Evolutionary conservation across 371 early-diverging fungal species (phyloP).

Genomic region (Syncephalis plumigaleata): DNA sequence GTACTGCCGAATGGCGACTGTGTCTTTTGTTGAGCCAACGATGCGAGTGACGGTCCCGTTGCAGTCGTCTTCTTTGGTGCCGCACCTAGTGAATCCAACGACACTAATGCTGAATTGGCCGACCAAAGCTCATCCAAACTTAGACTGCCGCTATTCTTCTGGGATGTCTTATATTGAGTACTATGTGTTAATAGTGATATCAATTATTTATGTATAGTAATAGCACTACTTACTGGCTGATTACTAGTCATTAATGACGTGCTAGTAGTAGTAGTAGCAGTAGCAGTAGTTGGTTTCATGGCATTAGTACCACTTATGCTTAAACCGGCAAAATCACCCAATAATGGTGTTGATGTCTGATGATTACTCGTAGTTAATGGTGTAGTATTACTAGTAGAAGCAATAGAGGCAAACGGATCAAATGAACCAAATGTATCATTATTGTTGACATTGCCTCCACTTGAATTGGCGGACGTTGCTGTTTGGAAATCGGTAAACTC

Average conservation of each 20-base stretch:
- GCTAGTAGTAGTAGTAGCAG: too few relatives aligned
- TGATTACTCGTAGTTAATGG: not conserved
- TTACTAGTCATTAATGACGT: not conserved
- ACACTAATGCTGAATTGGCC: conserved; percentile 23
- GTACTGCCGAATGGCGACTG: too few relatives aligned
- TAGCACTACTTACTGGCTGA: not conserved
- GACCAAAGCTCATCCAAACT: conserved; percentile 23
- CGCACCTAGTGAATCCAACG: conserved; percentile 26
- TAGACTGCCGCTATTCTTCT: conserved; percentile 6
- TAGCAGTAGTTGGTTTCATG: not conserved
- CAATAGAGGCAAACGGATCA: not conserved
- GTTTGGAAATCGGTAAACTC: conserved; percentile 47
- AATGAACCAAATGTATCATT: not conserved
- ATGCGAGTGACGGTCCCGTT: conserved; percentile 28
- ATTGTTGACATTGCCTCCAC: not conserved
- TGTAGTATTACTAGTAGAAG: too few relatives aligned
- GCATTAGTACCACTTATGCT: conserved; percentile 7
- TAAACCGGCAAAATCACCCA: not conserved
- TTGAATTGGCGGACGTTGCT: conserved; percentile 9
- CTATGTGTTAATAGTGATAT: not conserved
- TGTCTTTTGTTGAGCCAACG: conserved; percentile 14
- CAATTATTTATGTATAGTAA: too few relatives aligned
- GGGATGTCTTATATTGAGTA: not conserved
- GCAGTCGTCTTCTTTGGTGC: conserved; percentile 10
- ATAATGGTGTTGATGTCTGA: not conserved